Evolutionary conservation across 2,329 filamentous ascomycete species (phyloP).

Genomic region (Colletotrichum sp.): DNA sequence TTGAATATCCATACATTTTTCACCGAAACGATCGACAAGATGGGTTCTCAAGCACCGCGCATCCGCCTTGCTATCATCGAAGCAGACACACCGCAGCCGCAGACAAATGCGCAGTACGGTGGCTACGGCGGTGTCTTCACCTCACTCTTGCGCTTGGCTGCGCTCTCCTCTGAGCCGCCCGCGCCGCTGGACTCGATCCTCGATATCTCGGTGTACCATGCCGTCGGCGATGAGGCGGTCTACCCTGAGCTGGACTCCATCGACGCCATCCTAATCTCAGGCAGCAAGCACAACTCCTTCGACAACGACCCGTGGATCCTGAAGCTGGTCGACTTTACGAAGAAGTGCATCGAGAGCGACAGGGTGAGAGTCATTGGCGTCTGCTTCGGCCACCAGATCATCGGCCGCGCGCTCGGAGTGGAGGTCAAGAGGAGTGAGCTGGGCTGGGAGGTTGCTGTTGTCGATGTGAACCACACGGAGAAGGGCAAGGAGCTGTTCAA

Average conservation of each 20-base stretch:
- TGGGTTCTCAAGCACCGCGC: conserved; percentile 37
- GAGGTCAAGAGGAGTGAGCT: conserved; percentile 69
- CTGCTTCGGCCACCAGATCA: conserved; percentile 89
- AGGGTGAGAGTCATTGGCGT: conserved; percentile 77
- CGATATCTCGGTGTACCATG: conserved; percentile 70
- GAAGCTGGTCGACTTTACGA: conserved; percentile 72
- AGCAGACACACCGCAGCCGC: conserved; percentile 77
- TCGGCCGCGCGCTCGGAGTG: conserved; percentile 73
- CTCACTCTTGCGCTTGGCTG: conserved; percentile 60
- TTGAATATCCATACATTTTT: neutral
- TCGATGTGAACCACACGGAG: conserved; percentile 68
- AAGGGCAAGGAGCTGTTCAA: conserved; percentile 77
- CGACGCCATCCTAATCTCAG: conserved; percentile 84
- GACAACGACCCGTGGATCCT: conserved; percentile 79
- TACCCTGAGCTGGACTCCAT: conserved; percentile 78
- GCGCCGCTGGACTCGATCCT: conserved; percentile 50
- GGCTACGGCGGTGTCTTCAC: conserved; percentile 76
- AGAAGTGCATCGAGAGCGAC: conserved; percentile 61
- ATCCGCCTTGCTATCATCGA: conserved; percentile 87
- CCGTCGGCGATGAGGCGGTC: conserved; percentile 66
- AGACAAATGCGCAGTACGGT: conserved; percentile 68
- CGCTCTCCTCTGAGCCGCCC: conserved; percentile 47
- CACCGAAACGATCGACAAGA: neutral
- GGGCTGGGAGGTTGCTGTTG: conserved; percentile 86
- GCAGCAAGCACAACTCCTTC: conserved; percentile 76